These are phyloP conservation scores for Yamadazyma akitaensis DNA, from an alignment of 805 yeast genomes.

Conservation along the genomic window DNA sequence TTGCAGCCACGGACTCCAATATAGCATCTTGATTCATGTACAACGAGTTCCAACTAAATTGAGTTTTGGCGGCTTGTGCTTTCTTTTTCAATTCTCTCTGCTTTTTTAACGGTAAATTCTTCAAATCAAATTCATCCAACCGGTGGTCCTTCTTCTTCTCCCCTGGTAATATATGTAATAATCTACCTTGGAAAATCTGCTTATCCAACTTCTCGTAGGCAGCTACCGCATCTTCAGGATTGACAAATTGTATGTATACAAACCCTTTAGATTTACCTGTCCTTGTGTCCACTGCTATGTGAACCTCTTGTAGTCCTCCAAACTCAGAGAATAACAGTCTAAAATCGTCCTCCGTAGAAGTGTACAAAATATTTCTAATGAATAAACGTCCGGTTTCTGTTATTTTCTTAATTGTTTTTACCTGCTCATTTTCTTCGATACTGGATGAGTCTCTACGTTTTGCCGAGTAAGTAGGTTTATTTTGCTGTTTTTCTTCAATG, in stretches of 20 bases:
- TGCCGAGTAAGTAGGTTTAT: background rate
- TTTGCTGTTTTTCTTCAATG: background rate
- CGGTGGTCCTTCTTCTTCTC: constrained; percentile 77
- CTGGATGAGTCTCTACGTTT: constrained; percentile 1
- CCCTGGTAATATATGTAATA: constrained; percentile 85
- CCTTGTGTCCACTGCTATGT: constrained; percentile 85
- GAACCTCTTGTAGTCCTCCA: constrained; percentile 84
- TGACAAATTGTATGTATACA: constrained; percentile 75
- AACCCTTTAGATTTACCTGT: constrained; percentile 91
- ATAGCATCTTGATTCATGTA: constrained; percentile 91
- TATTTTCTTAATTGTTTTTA: constrained; percentile 49
- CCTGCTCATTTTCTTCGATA: constrained; percentile 37
- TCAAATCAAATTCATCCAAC: constrained; percentile 85
- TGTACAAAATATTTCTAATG: constrained; percentile 78
- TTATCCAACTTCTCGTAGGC: constrained; percentile 80
- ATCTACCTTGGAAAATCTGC: constrained; percentile 89
- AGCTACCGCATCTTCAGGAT: constrained; percentile 65
- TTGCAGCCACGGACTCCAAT: constrained; percentile 80
- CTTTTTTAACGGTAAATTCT: constrained; percentile 88
- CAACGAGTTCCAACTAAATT: constrained; percentile 93
- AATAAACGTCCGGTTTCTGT: constrained; percentile 76
- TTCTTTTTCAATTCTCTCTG: constrained; percentile 83
- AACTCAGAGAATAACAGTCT: constrained; percentile 56
- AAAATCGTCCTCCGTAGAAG: constrained; percentile 79
- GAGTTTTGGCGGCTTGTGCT: constrained; percentile 77